phyloP scores from a whole-genome alignment of 2,329 filamentous ascomycete genomes.

The Fusarium sp. region DNA sequence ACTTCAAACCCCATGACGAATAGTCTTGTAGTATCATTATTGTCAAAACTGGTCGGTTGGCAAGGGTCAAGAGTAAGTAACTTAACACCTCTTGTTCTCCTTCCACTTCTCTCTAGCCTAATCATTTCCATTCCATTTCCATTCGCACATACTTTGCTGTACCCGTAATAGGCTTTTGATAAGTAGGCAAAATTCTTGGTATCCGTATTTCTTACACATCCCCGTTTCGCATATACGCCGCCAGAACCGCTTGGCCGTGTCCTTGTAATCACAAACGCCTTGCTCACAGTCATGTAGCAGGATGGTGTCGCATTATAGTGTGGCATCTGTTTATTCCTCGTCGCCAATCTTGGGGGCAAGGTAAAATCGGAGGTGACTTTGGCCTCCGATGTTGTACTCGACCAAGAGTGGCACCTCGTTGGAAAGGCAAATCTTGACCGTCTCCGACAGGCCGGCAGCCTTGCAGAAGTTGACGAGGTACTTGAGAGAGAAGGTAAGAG shows the following conservation, averaged over 20 bases:
- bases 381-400: constrained; percentile 86
- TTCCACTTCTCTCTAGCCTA: constrained; percentile 24
- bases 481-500: constrained; percentile 97
- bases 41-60: constrained; percentile 28
- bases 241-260: constrained; percentile 31
- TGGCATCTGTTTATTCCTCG: constrained; percentile 51
- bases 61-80: constrained; percentile 6
- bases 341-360: constrained; percentile 80
- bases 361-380: constrained; percentile 96
- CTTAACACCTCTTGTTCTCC: constrained; percentile 4
- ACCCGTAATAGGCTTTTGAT: constrained; percentile 12
- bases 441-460: constrained; percentile 83
- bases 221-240: constrained; percentile 15
- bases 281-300: constrained; percentile 34
- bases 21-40: constrained; percentile 37
- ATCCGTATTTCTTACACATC: constrained; percentile 36
- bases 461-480: constrained; percentile 99
- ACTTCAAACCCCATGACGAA: constrained; percentile 5
- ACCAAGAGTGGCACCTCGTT: constrained; percentile 96
- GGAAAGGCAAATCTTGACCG: constrained; percentile 93
- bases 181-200: constrained; percentile 25
- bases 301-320: constrained; percentile 29
- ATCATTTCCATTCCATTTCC: constrained; percentile 24
- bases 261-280: constrained; percentile 33
- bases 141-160: constrained; percentile 4